Evolutionary conservation across 2,329 filamentous ascomycete genomes (phyloP), one percentile per base, ranked within the genome.

Genomic region (Aspergillus luchuensis): DNA sequence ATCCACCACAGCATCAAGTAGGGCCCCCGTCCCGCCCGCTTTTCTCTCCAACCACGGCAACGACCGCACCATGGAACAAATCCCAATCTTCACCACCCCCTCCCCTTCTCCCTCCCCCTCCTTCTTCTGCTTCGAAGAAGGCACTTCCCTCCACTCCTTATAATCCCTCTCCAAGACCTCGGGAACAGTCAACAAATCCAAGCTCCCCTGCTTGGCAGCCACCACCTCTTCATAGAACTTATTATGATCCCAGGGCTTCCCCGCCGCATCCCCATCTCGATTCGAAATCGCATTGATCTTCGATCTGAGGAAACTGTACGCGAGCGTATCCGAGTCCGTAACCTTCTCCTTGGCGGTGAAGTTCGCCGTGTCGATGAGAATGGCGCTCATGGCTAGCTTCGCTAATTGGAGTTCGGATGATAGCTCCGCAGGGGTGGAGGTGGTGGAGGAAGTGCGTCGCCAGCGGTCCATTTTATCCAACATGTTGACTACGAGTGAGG

Each of bases 151-250:
- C 86, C 86, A 89, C 54, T 84, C 77, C 72, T 89, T 89, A 69
- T 87, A 89, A 70, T 89, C 86, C 62, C 87, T 85, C 41, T 81
- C 79, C 59, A 89, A 72, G 19, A 87, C 82, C 66, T 88, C 86
- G 2, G 80, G 72, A 61, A 87, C 69, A 10, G 76, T 79, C 23
- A 89, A 71, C 2, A 79, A 72, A 43, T 81, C 80, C 39, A 89
- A 70, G 47, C 78, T 83, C 60, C 86, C 79, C 49, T 79, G 76
- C 71, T 88, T 88, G 2, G 85, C 83, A 19, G 77, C 66, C 25
- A 81, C 76, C 36, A 88, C 79, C 56, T 81, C 72, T 1, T 78
- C 61, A 71, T 82, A 87, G 69, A 87, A 86, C 6, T 64, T 66
- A 10, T 78, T 72, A 25, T 82, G 74, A 57, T 83, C 74, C 72